Base-by-base conservation (phyloP, 805 yeast genomes). In the Candida multigemmis region DNA sequence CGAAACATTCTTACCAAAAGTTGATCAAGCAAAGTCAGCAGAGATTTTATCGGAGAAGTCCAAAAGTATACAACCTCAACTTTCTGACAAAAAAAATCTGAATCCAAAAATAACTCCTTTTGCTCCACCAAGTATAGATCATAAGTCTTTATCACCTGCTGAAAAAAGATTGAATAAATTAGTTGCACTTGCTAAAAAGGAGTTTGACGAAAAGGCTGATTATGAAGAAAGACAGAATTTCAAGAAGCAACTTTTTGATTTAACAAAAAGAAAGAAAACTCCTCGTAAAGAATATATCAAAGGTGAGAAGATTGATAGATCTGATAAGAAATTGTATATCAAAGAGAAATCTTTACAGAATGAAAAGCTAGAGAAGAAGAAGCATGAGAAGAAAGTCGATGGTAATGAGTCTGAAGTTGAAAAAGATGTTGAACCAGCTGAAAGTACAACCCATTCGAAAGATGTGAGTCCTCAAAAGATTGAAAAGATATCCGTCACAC, bases 151-250 rank as follows among this genome's bases (percentile, higher is more conserved):
- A n/a, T n/a, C n/a, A n/a, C n/a, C n/a, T n/a, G n/a, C n/a, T n/a
- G n/a, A n/a, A n/a, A n/a, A n/a, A n/a, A n/a, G n/a, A n/a, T n/a
- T n/a, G n/a, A n/a, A n/a, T n/a, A n/a, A n/a, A n/a, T n/a, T n/a
- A n/a, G n/a, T n/a, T n/a, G n/a, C n/a, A n/a, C n/a, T n/a, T n/a
- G n/a, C n/a, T n/a, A n/a, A n/a, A n/a, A n/a, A 23, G 21, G 12
- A 23, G 10, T 10, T 7, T 17, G 9, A 10, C 19, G 9, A 17
- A 7, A 17, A 17, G 19, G 22, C 12, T 21, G 34, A 26, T 28
- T 30, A 32, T 4, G 42, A 37, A 10, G 52, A 48, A 15, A 33
- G 59, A 18, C 60, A 59, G 2, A 41, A 55, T 30, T 54, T 53
- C 40, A 53, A 50, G 27, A 42, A 51, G 33, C 50, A 49, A 25